Evolutionary conservation across 148 eudicot genomes (phyloP).

Genomic region (Rhododendron vialii): DNA sequence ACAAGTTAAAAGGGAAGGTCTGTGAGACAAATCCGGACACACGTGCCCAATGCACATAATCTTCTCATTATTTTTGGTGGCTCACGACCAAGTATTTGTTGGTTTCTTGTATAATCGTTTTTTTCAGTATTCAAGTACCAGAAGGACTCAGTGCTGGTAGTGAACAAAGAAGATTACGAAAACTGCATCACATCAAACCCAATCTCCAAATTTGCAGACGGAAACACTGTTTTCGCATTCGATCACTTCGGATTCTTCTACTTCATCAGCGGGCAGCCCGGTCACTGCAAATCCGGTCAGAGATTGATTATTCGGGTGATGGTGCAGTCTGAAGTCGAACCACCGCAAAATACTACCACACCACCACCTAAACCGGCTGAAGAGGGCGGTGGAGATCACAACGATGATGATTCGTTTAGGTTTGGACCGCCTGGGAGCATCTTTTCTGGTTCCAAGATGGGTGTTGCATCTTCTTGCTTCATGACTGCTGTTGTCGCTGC

Average conservation of each 20-base stretch:
- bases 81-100: not conserved
- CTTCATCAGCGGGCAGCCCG: conserved; percentile 66
- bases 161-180: conserved; percentile 36
- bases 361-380: conserved; percentile 25
- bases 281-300: conserved; percentile 59
- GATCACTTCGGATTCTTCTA: conserved; percentile 55
- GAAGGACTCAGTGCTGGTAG: conserved; percentile 65
- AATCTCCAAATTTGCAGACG: conserved; percentile 46
- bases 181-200: conserved; percentile 42
- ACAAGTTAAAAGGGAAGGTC: not conserved
- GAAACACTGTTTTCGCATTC: conserved; percentile 48
- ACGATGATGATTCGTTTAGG: conserved; percentile 16
- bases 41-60: not conserved
- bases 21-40: not conserved
- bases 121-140: conserved; percentile 62
- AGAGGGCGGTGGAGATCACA: conserved; percentile 24
- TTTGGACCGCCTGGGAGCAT: conserved; percentile 34
- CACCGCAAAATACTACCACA: conserved; percentile 8
- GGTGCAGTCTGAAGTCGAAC: conserved; percentile 35
- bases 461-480: conserved; percentile 32
- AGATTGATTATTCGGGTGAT: conserved; percentile 59
- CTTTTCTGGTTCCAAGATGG: conserved; percentile 31
- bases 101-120: not conserved
- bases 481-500: conserved; percentile 30
- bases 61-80: no score